Evolutionary conservation across 768 basidiomycete species (phyloP).

Genomic region (Mycena chlorophos): DNA sequence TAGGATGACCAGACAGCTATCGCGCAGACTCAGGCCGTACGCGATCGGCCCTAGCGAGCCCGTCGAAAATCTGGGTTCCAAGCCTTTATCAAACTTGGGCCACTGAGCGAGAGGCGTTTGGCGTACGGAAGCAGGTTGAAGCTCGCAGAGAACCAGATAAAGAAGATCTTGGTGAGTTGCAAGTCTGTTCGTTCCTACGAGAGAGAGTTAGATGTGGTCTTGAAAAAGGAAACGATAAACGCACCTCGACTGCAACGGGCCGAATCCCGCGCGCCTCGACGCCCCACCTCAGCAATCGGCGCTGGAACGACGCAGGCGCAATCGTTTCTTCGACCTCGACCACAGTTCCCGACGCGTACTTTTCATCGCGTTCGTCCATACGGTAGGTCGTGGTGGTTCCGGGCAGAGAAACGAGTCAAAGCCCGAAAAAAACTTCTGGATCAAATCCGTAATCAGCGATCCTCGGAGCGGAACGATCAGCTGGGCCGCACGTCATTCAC

Average conservation of each 20-base stretch:
- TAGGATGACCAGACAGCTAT: conserved; percentile 63
- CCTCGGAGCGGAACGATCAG: no score
- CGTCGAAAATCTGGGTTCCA: conserved; percentile 54
- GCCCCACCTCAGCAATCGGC: conserved; percentile 15
- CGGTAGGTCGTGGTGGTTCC: no score
- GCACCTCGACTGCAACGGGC: conserved; percentile 15
- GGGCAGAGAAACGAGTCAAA: no score
- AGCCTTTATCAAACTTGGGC: not conserved
- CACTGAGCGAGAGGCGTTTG: no score
- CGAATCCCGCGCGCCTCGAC: conserved; percentile 20
- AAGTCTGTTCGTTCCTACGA: conserved; percentile 53
- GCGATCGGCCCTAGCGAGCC: conserved; percentile 65
- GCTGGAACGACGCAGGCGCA: no score
- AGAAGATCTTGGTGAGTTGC: conserved; percentile 69
- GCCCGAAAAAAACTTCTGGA: no score
- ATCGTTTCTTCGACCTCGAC: no score
- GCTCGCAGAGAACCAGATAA: conserved; percentile 76
- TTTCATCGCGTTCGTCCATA: no score
- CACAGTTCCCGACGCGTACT: no score
- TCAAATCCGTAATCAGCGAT: no score
- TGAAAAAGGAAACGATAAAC: not conserved
- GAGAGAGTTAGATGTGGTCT: not conserved
- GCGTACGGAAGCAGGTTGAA: conserved; percentile 61
- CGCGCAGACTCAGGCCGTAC: conserved; percentile 60
- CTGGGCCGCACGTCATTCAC: no score